Percentiles rank a stretch among this genome's conserved stretches.
Evolutionary conservation across 352 stramenopile species (phyloP).

Genomic region (Globisporangium nunn): DNA sequence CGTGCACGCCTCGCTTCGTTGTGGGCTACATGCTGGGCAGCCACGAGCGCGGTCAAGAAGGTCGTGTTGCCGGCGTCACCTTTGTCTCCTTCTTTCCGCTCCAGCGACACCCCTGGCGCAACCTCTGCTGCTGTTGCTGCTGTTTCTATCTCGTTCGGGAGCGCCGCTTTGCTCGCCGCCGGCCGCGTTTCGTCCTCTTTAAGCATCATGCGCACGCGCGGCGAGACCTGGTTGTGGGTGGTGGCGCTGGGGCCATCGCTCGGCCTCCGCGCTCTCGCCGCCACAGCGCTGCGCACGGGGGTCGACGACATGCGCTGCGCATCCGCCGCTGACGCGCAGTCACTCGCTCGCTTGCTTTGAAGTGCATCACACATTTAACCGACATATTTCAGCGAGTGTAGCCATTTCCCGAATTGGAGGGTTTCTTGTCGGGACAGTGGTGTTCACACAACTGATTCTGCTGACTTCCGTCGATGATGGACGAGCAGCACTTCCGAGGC

Average conservation of each 20-base stretch:
- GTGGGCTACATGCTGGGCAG: constrained; percentile 13
- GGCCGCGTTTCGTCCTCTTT: constrained; percentile 12
- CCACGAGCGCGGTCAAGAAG: constrained; percentile 42
- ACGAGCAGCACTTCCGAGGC: neutral
- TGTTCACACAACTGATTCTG: too few relatives aligned
- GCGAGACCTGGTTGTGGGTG: constrained; percentile 9
- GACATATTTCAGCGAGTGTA: neutral
- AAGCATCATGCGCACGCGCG: constrained; percentile 15
- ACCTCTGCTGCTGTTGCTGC: neutral
- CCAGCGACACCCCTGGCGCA: neutral
- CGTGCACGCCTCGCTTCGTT: neutral
- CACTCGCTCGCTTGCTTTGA: neutral
- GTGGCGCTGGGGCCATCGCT: constrained; percentile 13
- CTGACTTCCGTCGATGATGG: neutral
- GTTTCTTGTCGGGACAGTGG: neutral
- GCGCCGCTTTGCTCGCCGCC: neutral
- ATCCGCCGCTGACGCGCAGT: neutral
- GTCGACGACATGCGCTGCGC: constrained; percentile 1
- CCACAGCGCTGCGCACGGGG: neutral
- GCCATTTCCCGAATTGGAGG: constrained; percentile 1
- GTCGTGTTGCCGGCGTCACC: constrained; percentile 15
- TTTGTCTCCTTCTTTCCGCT: neutral
- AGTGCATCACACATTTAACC: too few relatives aligned
- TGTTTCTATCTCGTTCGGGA: neutral
- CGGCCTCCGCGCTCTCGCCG: constrained; percentile 12